phyloP scores from a whole-genome alignment of 257 asterid species.

The Schizonepeta tenuifolia region DNA sequence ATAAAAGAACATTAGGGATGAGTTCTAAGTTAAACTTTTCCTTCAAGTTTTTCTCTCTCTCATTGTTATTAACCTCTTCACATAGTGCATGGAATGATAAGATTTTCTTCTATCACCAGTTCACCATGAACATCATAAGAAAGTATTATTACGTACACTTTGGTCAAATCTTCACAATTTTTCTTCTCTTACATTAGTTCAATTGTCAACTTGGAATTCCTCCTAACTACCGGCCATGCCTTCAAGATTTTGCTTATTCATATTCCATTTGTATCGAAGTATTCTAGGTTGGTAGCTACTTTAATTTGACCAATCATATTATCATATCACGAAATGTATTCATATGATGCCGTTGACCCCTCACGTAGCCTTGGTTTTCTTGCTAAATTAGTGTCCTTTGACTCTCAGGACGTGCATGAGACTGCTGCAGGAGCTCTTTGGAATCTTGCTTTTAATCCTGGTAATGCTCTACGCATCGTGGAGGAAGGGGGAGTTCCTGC shows the following conservation, averaged over 20 bases:
- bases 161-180: neutral
- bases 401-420: conserved; percentile 91
- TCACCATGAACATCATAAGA: conserved; percentile 8
- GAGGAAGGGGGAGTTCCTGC: conserved; percentile 94
- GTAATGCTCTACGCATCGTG: conserved; percentile 85
- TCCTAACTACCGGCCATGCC: conserved; percentile 3
- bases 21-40: neutral
- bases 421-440: conserved; percentile 98
- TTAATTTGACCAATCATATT: neutral
- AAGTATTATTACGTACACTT: neutral
- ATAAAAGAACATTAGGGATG: neutral
- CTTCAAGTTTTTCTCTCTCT: neutral
- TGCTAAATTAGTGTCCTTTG: conserved; percentile 18
- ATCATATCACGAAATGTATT: neutral
- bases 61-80: neutral
- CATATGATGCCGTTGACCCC: neutral
- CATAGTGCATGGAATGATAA: neutral
- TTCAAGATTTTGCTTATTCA: conserved; percentile 17
- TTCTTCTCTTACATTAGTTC: neutral
- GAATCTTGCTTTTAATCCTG: conserved; percentile 94
- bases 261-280: neutral
- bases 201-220: conserved; percentile 7
- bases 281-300: conserved; percentile 10
- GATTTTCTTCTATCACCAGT: neutral
- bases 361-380: conserved; percentile 12